Conservation (phyloP, 106 monocot genomes). For the Hemerocallis citrina region DNA sequence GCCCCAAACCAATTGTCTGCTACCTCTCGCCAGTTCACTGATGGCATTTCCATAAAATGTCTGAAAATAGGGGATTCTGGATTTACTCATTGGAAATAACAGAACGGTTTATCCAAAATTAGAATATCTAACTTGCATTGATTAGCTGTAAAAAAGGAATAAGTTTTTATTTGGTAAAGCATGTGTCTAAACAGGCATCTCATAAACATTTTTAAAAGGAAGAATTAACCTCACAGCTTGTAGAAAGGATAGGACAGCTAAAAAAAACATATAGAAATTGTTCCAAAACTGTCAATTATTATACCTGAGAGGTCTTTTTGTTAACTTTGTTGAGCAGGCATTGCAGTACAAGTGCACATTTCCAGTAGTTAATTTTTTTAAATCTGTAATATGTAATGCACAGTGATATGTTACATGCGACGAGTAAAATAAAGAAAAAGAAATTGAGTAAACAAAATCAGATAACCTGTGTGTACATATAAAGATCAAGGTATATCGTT, state of each 20-base stretch:
- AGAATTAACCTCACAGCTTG: neutral
- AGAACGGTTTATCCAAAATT: no score
- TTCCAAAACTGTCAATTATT: neutral
- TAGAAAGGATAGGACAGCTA: no score
- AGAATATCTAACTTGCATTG: no score
- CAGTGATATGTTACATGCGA: neutral
- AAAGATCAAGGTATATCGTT: no score
- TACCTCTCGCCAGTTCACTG: slow-evolving; percentile 72
- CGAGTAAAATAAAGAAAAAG: neutral
- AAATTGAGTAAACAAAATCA: neutral
- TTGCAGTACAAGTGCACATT: slow-evolving; percentile 76
- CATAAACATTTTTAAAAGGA: neutral
- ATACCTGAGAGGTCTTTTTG: slow-evolving; percentile 73
- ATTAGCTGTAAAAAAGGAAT: no score
- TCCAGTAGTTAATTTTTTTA: slow-evolving; percentile 43
- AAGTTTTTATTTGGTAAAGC: neutral
- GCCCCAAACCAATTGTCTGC: slow-evolving; percentile 99
- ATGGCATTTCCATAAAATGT: slow-evolving; percentile 77
- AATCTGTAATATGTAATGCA: slow-evolving; percentile 31
- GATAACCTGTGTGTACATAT: neutral
- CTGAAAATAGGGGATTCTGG: slow-evolving; percentile 25
- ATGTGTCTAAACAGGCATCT: neutral
- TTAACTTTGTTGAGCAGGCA: slow-evolving; percentile 61
- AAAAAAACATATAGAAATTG: neutral
- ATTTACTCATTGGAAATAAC: neutral